phyloP scores from a whole-genome alignment of 2,329 filamentous ascomycete genomes.

The Botrytis galanthina region DNA sequence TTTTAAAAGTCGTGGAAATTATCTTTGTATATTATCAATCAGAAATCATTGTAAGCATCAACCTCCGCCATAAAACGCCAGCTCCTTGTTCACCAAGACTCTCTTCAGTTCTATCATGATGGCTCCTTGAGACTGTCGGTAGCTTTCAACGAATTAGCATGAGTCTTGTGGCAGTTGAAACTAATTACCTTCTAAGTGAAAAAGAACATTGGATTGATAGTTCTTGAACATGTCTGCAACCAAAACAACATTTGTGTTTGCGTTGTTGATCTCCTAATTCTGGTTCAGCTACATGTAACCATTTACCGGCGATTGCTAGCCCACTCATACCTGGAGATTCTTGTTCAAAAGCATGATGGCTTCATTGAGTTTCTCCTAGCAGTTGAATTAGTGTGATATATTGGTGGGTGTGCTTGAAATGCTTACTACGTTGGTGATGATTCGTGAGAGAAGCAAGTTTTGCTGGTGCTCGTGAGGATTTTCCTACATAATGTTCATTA shows the following conservation, averaged over 20 bases:
- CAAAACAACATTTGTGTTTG: conserved; percentile 98
- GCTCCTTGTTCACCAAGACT: neutral
- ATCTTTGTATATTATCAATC: neutral
- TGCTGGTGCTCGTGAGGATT: conserved; percentile 98
- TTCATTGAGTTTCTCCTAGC: conserved; percentile 94
- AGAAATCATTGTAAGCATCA: neutral
- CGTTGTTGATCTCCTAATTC: conserved; percentile 86
- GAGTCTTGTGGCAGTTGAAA: conserved; percentile 14
- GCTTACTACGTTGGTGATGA: conserved; percentile 94
- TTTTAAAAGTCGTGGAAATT: neutral
- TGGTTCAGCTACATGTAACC: conserved; percentile 1
- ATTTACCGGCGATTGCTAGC: neutral
- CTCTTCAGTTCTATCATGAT: conserved; percentile 45
- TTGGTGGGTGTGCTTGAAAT: neutral
- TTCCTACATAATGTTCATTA: conserved; percentile 54
- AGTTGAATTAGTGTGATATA: conserved; percentile 17
- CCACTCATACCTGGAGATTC: conserved; percentile 68
- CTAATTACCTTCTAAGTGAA: conserved; percentile 83
- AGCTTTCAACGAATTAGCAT: conserved; percentile 49
- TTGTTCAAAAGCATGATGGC: conserved; percentile 91
- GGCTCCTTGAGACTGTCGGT: conserved; percentile 83
- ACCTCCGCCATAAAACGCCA: neutral
- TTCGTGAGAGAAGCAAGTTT: conserved; percentile 85
- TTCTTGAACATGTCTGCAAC: conserved; percentile 99
- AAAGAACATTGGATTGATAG: conserved; percentile 96